Base-by-base conservation (phyloP, 1,139 yeast genomes). In the Kodamaea plutei region DNA sequence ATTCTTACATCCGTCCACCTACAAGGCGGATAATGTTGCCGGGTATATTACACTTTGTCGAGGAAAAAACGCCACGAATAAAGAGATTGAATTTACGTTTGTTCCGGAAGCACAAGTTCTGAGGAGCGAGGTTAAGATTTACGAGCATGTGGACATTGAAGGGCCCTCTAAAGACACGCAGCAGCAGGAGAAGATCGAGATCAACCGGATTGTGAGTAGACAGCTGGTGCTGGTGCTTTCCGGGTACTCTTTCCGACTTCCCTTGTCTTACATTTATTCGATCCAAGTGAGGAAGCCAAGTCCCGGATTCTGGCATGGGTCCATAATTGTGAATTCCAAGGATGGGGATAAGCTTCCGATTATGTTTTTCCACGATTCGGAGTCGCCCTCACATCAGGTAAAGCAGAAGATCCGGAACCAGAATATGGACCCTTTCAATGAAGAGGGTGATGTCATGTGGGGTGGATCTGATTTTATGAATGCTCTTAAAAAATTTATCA, bases 251-350 rank as follows among this genome's bases (percentile, higher is more conserved):
- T 84, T 84, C 55, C 72, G 79, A 11, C 53, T 79, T 15, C 70
- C 80, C 1, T 55, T 87, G 8, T 58, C 73, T 15, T 75, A 69
- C 37, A 54, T 91, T 4, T 89, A 79, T 52, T 83, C 95, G 16
- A 66, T 91, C 27, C 95, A 89, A 53, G 73, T 83, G 8, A 70
- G 96, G 35, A 80, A 79, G 5, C 96, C 97, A 2, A 77, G 88
- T 2, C 61, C 72, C 14, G 93, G 96, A 1, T 82, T 85, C 79
- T 91, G 96, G 95, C 76, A 76, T 59, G 99, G 99, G 0, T 84
- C 95, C 0, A 61, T 89, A 12, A 65, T 87, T 2, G 58, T 89
- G 27, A 82, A 87, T 55, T 72, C 85, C 4, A 73, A 76, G 39
- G 79, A 74, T 30, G 84, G 81, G 29, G 82, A 84, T 23, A 74